Evolutionary conservation across 352 stramenopile species (phyloP).

Genomic region (Globisporangium yorkense): DNA sequence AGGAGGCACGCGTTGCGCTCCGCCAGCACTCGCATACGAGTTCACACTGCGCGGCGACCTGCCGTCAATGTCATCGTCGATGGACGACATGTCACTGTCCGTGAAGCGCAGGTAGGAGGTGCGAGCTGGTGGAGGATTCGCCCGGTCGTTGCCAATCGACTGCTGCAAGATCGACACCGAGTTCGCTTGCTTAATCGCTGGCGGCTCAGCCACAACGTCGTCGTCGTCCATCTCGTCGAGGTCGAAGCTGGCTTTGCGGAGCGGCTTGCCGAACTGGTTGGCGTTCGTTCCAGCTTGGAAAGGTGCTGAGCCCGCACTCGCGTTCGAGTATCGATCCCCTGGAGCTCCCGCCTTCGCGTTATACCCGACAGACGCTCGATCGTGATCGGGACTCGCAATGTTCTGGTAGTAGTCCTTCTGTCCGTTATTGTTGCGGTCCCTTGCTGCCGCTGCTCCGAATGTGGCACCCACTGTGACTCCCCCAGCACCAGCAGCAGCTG

Average conservation of each 20-base stretch:
- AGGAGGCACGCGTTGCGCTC: constrained; percentile 22
- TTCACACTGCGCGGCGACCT: constrained; percentile 7
- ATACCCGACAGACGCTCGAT: background rate
- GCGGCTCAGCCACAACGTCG: constrained; percentile 19
- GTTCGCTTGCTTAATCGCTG: constrained; percentile 12
- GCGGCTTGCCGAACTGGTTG: constrained; percentile 5
- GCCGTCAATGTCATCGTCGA: constrained; percentile 14
- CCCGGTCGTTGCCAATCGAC: background rate
- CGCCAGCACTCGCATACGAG: background rate
- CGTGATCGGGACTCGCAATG: background rate
- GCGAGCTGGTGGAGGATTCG: background rate
- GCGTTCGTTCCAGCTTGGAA: constrained; percentile 3
- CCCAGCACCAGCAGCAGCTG: constrained; percentile 7
- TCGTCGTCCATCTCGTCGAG: constrained; percentile 28
- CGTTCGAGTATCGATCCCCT: constrained; percentile 3
- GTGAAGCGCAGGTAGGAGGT: constrained; percentile 16
- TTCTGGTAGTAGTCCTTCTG: constrained; percentile 8
- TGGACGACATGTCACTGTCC: constrained; percentile 16
- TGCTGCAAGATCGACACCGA: constrained; percentile 7
- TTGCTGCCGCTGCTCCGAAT: constrained; percentile 4
- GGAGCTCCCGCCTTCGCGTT: background rate
- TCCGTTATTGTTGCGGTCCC: constrained; percentile 5
- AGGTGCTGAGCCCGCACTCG: constrained; percentile 2
- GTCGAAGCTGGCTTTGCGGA: constrained; percentile 29
- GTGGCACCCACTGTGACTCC: background rate